Conservation (phyloP, 1,284 basidiomycete genomes). For the Ceratobasidium sp. region DNA sequence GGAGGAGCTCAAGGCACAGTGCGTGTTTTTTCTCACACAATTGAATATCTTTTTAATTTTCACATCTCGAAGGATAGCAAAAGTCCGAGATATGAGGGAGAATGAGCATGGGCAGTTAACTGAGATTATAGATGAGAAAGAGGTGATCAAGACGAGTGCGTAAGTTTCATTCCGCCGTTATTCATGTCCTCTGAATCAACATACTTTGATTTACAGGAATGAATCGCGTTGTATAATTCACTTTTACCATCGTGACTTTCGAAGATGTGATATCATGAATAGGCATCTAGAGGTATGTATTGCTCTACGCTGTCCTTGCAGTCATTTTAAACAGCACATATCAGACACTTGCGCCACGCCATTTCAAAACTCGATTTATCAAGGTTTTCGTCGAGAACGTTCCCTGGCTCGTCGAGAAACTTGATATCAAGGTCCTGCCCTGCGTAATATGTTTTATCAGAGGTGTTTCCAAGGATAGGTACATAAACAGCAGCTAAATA, state of each 20-base stretch:
- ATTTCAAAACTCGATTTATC: conserved; percentile 88
- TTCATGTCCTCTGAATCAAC: conserved; percentile 5
- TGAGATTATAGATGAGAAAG: conserved; percentile 88
- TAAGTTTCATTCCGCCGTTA: conserved; percentile 57
- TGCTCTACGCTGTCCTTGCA: neutral
- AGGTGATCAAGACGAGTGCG: conserved; percentile 85
- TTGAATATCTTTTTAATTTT: conserved; percentile 28
- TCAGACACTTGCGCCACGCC: conserved; percentile 87
- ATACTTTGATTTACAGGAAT: conserved; percentile 64
- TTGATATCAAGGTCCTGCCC: conserved; percentile 90
- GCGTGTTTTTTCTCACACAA: conserved; percentile 51
- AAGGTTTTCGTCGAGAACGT: conserved; percentile 91
- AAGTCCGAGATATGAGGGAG: conserved; percentile 67
- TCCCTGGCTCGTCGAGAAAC: conserved; percentile 91
- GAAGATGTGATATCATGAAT: conserved; percentile 95
- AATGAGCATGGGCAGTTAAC: conserved; percentile 76
- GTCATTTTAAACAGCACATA: neutral
- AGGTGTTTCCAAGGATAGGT: conserved; percentile 88
- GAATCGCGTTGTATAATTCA: conserved; percentile 87
- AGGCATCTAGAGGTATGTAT: conserved; percentile 82
- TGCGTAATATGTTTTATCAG: conserved; percentile 91
- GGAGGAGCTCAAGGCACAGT: conserved; percentile 78
- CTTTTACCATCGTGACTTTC: conserved; percentile 94
- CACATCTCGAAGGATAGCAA: conserved; percentile 61
- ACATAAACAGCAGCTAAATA: conserved; percentile 43